These are phyloP conservation scores for Penicillium bovifimosum DNA, from an alignment of 495 filamentous ascomycete species.

Conservation along the genomic window DNA sequence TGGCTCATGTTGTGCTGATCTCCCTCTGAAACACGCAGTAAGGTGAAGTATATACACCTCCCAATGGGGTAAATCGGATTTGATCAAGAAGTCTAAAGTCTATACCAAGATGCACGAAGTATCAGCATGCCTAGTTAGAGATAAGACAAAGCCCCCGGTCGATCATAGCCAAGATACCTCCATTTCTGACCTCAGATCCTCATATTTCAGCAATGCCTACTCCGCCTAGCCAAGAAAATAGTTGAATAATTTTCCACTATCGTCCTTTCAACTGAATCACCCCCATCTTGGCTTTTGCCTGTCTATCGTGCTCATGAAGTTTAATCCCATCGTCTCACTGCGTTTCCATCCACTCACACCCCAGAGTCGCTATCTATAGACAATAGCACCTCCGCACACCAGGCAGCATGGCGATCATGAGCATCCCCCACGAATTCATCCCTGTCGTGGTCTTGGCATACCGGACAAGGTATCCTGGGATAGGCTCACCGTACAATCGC, in stretches of 20 bases:
- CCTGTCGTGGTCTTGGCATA: constrained; percentile 1
- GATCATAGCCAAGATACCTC: background rate
- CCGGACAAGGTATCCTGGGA: background rate
- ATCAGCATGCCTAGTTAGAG: too few species aligned
- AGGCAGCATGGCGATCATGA: constrained; percentile 1
- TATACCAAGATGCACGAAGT: too few species aligned
- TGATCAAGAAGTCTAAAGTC: too few species aligned
- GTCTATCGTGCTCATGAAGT: constrained; percentile 7
- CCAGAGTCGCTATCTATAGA: background rate
- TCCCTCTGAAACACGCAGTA: too few species aligned
- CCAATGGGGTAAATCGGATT: constrained; percentile 1
- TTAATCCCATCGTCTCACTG: background rate
- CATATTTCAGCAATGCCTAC: background rate
- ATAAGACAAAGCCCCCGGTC: background rate
- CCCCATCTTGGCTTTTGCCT: background rate
- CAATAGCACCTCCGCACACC: background rate
- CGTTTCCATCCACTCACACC: background rate
- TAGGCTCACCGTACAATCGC: background rate
- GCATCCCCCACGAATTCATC: constrained; percentile 6
- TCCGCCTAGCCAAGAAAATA: constrained; percentile 1
- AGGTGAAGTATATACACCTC: background rate
- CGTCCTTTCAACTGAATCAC: background rate
- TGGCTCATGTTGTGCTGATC: too few species aligned
- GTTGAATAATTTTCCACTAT: background rate
- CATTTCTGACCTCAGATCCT: background rate